A percentile compares a stretch with the other conserved stretches of the same genome.
Evolutionary conservation across 257 asterid genomes (phyloP).

Genomic region (Eucommia ulmoides): DNA sequence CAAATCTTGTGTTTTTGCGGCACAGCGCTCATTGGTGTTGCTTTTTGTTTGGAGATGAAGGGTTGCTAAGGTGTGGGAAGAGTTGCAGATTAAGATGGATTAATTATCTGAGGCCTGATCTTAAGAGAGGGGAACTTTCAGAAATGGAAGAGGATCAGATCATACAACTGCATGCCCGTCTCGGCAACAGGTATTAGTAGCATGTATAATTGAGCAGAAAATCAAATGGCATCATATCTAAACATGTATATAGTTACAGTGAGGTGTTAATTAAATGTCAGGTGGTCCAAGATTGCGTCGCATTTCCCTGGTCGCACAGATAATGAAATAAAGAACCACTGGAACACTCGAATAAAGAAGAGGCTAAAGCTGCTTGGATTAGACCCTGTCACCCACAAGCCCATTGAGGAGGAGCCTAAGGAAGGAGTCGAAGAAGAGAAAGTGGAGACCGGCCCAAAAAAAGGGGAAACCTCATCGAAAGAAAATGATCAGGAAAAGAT

Average conservation of each 20-base stretch:
- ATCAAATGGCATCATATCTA: no score
- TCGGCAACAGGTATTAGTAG: constrained; percentile 75
- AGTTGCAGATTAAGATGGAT: constrained; percentile 62
- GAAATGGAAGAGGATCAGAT: constrained; percentile 51
- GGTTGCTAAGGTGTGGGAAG: constrained; percentile 50
- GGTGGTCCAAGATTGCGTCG: constrained; percentile 73
- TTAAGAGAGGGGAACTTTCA: constrained; percentile 47
- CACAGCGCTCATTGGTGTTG: not conserved
- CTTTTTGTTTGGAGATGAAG: constrained; percentile 9
- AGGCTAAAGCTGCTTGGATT: constrained; percentile 30
- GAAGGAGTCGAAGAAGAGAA: constrained; percentile 2
- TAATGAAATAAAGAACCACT: constrained; percentile 53
- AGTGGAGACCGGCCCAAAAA: not conserved
- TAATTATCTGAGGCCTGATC: constrained; percentile 54
- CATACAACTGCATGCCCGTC: constrained; percentile 55
- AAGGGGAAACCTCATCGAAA: constrained; percentile 1
- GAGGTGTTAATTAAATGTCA: constrained; percentile 1
- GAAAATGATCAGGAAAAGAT: constrained; percentile 3
- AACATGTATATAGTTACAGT: no score
- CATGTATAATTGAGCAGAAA: no score
- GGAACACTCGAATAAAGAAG: constrained; percentile 76
- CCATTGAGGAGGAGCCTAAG: constrained; percentile 15
- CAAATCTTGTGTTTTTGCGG: not conserved
- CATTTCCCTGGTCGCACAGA: constrained; percentile 68
- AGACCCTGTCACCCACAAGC: constrained; percentile 39